Evolutionary conservation across 805 yeast genomes (phyloP).

Genomic region (Spathaspora boniae): DNA sequence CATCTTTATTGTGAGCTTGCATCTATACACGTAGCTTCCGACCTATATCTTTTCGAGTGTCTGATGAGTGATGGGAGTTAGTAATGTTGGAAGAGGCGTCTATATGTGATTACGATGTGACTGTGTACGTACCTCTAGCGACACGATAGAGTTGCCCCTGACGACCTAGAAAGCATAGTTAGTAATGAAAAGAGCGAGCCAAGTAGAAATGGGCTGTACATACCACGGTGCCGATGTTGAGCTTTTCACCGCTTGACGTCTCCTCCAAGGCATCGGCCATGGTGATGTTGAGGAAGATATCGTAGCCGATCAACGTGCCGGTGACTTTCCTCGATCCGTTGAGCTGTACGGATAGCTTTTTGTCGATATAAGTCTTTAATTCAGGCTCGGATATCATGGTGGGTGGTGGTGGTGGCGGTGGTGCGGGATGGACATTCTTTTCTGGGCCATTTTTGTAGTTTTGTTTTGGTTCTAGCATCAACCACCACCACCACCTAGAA

Average conservation of each 20-base stretch:
- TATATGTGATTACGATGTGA: background rate
- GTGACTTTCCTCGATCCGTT: constrained; percentile 75
- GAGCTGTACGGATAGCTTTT: constrained; percentile 66
- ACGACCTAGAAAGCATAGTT: constrained; percentile 40
- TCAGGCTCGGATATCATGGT: constrained; percentile 62
- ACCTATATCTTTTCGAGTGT: constrained; percentile 32
- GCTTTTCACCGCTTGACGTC: constrained; percentile 44
- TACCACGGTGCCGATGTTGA: constrained; percentile 63
- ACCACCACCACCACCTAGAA: background rate
- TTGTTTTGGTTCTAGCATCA: background rate
- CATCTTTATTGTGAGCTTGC: background rate
- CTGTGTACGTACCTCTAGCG: constrained; percentile 56
- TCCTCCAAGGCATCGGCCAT: constrained; percentile 70
- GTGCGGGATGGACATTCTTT: background rate
- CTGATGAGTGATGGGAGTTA: constrained; percentile 13
- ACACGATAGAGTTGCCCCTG: constrained; percentile 74
- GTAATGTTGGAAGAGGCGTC: background rate
- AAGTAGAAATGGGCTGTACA: constrained; percentile 12
- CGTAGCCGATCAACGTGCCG: constrained; percentile 86
- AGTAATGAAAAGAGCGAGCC: constrained; percentile 10
- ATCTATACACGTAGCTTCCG: background rate
- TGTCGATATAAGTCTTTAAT: constrained; percentile 68
- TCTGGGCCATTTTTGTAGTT: background rate
- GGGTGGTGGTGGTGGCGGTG: constrained; percentile 4
- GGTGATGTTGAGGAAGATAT: constrained; percentile 70